A percentile compares a stretch with the other conserved stretches of the same genome.
Evolutionary conservation across 176 grass and related monocot genomes (phyloP).

Genomic region (Themeda triandra): DNA sequence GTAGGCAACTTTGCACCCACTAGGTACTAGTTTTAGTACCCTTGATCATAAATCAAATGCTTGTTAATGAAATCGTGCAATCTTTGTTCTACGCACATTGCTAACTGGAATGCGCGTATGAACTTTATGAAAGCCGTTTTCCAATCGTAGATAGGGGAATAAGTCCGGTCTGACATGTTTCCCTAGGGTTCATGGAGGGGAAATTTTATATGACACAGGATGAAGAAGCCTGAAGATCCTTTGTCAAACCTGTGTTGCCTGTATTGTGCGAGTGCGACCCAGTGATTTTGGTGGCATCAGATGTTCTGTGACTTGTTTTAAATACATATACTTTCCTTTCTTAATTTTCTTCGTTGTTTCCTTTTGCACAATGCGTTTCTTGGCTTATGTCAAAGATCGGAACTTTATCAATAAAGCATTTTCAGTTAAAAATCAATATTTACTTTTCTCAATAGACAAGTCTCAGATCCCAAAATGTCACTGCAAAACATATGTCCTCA

Average conservation of each 20-base stretch:
- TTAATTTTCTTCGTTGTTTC: not conserved
- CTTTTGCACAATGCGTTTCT: not conserved
- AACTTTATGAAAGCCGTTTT: constrained; percentile 9
- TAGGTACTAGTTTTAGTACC: not conserved
- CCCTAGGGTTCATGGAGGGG: not conserved
- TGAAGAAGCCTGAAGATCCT: no score
- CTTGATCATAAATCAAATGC: constrained; percentile 18
- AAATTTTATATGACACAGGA: not conserved
- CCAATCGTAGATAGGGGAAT: constrained; percentile 11
- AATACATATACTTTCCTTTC: no score
- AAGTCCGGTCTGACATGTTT: constrained; percentile 4
- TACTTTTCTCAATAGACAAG: not conserved
- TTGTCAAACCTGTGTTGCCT: no score
- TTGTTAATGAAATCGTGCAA: constrained; percentile 19
- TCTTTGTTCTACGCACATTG: not conserved
- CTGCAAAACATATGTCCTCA: not conserved
- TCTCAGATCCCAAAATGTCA: not conserved
- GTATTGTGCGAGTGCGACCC: no score
- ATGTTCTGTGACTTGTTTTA: not conserved
- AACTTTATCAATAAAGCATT: not conserved
- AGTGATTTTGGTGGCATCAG: not conserved
- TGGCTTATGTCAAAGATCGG: not conserved
- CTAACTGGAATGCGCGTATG: constrained; percentile 13
- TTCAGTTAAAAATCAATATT: not conserved
- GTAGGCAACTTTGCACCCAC: constrained; percentile 16